Evolutionary conservation across 768 basidiomycete species (phyloP).

Genomic region (Boletus rubescentipes): DNA sequence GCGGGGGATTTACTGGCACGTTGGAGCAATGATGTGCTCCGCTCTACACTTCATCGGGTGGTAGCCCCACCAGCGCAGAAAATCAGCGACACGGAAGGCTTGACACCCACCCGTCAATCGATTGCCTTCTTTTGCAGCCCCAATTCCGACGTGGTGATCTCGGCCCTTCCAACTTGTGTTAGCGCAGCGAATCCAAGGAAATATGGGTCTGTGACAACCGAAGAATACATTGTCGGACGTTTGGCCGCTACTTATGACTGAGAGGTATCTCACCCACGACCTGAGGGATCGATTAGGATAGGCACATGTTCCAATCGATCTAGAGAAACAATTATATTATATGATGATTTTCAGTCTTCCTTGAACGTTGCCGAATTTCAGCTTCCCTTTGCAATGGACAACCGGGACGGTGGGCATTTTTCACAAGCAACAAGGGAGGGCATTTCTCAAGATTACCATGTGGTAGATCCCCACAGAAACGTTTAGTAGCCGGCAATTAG

Average conservation of each 20-base stretch:
- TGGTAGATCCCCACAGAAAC: conserved; percentile 72
- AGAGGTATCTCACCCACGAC: too few species aligned
- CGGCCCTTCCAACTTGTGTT: conserved; percentile 66
- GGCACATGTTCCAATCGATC: too few species aligned
- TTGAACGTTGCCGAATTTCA: too few species aligned
- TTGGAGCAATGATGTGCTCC: conserved; percentile 80
- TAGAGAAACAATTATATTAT: too few species aligned
- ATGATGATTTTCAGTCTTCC: too few species aligned
- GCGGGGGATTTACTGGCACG: conserved; percentile 78
- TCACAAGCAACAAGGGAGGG: conserved; percentile 70
- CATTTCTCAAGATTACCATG: conserved; percentile 63
- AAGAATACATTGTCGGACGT: conserved; percentile 74
- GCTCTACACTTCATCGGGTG: conserved; percentile 81
- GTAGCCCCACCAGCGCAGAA: conserved; percentile 64
- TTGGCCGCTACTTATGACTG: conserved; percentile 59
- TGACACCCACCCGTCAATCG: conserved; percentile 69
- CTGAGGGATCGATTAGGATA: conserved; percentile 10
- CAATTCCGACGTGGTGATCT: conserved; percentile 63
- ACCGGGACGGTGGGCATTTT: too few species aligned
- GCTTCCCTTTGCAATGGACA: too few species aligned
- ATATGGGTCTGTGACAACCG: conserved; percentile 71
- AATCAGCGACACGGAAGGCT: conserved; percentile 45
- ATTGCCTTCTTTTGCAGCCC: conserved; percentile 90
- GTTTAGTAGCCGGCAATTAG: conserved; percentile 25
- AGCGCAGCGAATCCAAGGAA: conserved; percentile 49